Evolutionary conservation across 805 yeast genomes (phyloP), one percentile per base, ranked within the genome.

Genomic region (Kodamaea fukazawae): DNA sequence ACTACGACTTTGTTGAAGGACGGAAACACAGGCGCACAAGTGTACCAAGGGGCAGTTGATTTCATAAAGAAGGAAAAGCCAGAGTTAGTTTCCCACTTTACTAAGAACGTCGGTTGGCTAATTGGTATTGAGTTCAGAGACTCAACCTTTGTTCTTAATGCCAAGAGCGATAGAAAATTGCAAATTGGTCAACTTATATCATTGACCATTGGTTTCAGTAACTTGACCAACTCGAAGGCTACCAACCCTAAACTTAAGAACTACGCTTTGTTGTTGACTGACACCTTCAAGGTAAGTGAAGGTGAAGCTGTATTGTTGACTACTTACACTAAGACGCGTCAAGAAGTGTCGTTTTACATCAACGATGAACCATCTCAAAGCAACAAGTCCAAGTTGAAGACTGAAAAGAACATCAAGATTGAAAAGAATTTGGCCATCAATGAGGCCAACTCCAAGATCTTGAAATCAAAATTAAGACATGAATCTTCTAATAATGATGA

Each of bases 121-220:
- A 82, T 86, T 41, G 98, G 98, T 43, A 75, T 91, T 45, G 96
- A 88, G 54, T 87, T 86, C 55, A 76, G 95, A 62, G 96, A 89
- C 60, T 73, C 90, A 0, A 67, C 82, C 2, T 78, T 86, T 47
- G 71, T 88, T 12, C 67, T 91, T 39, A 86, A 84, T 54, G 72
- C 77, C 17, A 89, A 86, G 53, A 84, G 79, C 58, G 85, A 82
- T 29, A 72, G 91, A 49, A 64, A 59, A 15, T 65, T 91, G 36
- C 73, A 73, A 43, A 83, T 81, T 43, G 91, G 90, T 30, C 81
- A 87, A 51, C 80, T 87, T 14, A 74, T 88, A 39, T 79, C 86
- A 32, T 63, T 91, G 42, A 79, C 86, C 2, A 64, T 90, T 45
- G 96, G 96, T 2, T 86, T 89, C 61, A 77, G 73, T 48, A 78